A percentile compares a stretch with the other conserved stretches of the same genome.
These are phyloP conservation scores for Daldinia caldariorum DNA, from an alignment of 495 filamentous ascomycete genomes.

Conservation along the genomic window DNA sequence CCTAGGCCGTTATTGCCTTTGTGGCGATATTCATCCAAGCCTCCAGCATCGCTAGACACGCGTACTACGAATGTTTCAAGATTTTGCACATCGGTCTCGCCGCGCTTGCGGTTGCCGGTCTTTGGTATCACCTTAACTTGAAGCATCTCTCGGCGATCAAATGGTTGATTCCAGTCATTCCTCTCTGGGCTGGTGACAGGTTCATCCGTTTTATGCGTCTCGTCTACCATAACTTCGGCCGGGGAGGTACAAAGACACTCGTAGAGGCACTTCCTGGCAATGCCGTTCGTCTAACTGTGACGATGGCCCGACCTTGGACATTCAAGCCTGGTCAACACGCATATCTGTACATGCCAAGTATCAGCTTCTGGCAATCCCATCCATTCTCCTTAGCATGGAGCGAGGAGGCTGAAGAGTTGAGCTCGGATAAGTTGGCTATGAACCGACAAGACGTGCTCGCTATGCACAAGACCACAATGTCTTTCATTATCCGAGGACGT, in stretches of 20 bases:
- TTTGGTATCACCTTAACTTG: slow-evolving; percentile 75
- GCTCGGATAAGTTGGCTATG: slow-evolving; percentile 63
- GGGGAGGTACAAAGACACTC: slow-evolving; percentile 64
- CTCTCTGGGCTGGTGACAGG: slow-evolving; percentile 74
- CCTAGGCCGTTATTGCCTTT: slow-evolving; percentile 67
- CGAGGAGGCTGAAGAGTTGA: slow-evolving; percentile 61
- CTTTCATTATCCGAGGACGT: slow-evolving; percentile 79
- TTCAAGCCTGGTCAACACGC: slow-evolving; percentile 82
- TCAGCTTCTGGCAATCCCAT: slow-evolving; percentile 76
- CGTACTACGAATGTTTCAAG: slow-evolving; percentile 91
- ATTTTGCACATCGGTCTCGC: slow-evolving; percentile 78
- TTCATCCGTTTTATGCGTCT: slow-evolving; percentile 62
- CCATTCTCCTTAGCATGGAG: slow-evolving; percentile 75
- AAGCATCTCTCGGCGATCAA: slow-evolving; percentile 67
- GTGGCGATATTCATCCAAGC: slow-evolving; percentile 74
- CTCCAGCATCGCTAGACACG: slow-evolving; percentile 79
- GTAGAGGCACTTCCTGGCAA: slow-evolving; percentile 73
- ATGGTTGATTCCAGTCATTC: slow-evolving; percentile 69
- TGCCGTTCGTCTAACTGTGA: slow-evolving; percentile 75
- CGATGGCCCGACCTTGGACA: slow-evolving; percentile 77
- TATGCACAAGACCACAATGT: slow-evolving; percentile 71
- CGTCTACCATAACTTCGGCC: slow-evolving; percentile 75
- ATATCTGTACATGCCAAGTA: slow-evolving; percentile 80
- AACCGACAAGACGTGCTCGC: slow-evolving; percentile 65
- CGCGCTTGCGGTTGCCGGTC: slow-evolving; percentile 68